Evolutionary conservation across 2,329 filamentous ascomycete genomes (phyloP).

Genomic region (Sporothrix mexicana): DNA sequence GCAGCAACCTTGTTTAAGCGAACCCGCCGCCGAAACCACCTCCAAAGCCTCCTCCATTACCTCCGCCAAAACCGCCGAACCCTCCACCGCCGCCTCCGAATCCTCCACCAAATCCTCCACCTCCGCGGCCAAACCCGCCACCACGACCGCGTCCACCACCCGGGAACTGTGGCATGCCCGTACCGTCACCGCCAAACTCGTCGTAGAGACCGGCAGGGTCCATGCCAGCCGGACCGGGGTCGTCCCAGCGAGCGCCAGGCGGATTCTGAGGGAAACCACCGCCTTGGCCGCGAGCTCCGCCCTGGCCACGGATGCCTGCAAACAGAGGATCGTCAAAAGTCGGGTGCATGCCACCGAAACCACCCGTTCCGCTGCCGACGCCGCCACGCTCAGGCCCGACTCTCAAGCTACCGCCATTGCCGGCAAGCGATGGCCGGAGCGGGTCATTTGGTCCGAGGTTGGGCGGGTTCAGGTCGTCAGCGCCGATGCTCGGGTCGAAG

Average conservation of each 20-base stretch:
- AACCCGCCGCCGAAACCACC: conserved; percentile 39
- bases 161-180: conserved; percentile 20
- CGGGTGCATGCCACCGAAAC: conserved; percentile 85
- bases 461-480: conserved; percentile 85
- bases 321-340: conserved; percentile 93
- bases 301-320: conserved; percentile 57
- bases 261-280: conserved; percentile 70
- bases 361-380: conserved; percentile 49
- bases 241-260: conserved; percentile 91
- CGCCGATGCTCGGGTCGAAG: conserved; percentile 67
- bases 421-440: conserved; percentile 69
- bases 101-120: conserved; percentile 49
- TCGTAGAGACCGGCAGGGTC: conserved; percentile 67
- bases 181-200: conserved; percentile 44
- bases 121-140: conserved; percentile 44
- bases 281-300: conserved; percentile 51
- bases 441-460: conserved; percentile 87
- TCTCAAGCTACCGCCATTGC: conserved; percentile 55
- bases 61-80: conserved; percentile 29
- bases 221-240: conserved; percentile 59
- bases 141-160: neutral
- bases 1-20: neutral
- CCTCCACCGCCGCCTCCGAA: conserved; percentile 37
- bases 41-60: conserved; percentile 6
- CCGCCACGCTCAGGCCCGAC: conserved; percentile 56